These are phyloP conservation scores for Linum trigynum DNA, from an alignment of 345 rosid species.

Conservation along the genomic window DNA sequence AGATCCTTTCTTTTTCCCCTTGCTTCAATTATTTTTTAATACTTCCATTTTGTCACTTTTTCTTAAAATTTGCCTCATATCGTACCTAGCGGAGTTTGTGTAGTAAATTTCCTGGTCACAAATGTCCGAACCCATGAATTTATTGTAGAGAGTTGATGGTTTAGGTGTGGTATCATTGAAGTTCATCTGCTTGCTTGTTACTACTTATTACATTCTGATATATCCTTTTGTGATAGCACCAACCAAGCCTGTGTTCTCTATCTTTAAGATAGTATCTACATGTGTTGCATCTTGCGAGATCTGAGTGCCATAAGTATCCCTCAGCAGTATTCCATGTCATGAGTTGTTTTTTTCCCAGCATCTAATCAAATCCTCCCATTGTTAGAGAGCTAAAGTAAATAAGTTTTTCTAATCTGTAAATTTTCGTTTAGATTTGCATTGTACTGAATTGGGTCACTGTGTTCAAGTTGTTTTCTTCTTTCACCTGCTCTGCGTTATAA, in stretches of 20 bases:
- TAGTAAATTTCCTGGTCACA: background rate
- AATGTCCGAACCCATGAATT: conserved; percentile 12
- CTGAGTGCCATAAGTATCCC: background rate
- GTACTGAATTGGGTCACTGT: background rate
- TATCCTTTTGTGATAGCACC: background rate
- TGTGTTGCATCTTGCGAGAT: background rate
- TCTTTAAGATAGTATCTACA: background rate
- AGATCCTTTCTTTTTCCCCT: conserved; percentile 21
- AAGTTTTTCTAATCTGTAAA: background rate
- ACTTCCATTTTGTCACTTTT: conserved; percentile 6
- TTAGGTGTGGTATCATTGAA: background rate
- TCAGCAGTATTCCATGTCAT: no score
- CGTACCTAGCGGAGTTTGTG: no score
- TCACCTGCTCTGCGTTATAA: background rate
- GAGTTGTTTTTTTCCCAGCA: no score
- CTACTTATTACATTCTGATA: background rate
- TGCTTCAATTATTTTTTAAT: conserved; percentile 11
- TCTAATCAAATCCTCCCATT: no score
- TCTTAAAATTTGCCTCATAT: background rate
- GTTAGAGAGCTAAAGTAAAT: no score
- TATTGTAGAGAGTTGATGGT: conserved; percentile 7
- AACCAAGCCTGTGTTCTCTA: background rate
- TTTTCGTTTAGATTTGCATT: background rate
- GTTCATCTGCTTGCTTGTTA: background rate
- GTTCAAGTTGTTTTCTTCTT: background rate